phyloP scores from a whole-genome alignment of 1,139 yeast genomes.

The Suhomyces bolitotheri region DNA sequence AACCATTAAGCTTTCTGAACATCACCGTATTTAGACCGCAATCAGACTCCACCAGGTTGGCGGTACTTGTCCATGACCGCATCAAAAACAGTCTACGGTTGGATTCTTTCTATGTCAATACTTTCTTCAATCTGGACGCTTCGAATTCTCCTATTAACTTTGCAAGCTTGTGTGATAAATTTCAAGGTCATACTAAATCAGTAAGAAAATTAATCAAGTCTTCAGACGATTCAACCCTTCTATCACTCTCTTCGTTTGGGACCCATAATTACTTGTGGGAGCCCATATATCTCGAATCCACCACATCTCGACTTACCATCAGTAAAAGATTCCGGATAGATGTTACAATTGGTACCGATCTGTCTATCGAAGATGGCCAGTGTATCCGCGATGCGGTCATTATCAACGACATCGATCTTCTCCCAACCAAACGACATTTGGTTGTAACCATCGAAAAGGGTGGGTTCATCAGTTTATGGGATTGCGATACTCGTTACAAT shows the following conservation, averaged over 20 bases:
- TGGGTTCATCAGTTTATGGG: conserved; percentile 63
- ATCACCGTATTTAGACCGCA: conserved; percentile 20
- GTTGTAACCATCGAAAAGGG: conserved; percentile 57
- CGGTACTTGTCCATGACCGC: conserved; percentile 41
- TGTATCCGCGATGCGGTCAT: conserved; percentile 36
- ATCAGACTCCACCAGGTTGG: conserved; percentile 15
- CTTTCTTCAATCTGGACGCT: conserved; percentile 1
- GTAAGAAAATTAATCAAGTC: conserved; percentile 68
- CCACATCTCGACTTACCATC: conserved; percentile 26
- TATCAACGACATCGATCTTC: conserved; percentile 30
- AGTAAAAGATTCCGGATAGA: conserved; percentile 40
- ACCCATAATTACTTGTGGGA: conserved; percentile 69
- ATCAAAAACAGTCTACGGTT: conserved; percentile 38
- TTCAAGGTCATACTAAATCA: conserved; percentile 86
- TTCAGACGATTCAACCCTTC: conserved; percentile 28
- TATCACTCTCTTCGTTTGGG: conserved; percentile 45
- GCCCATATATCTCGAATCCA: conserved; percentile 35
- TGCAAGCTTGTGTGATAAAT: conserved; percentile 37
- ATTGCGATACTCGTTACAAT: conserved; percentile 45
- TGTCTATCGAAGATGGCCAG: conserved; percentile 7
- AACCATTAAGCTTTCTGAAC: conserved; percentile 30
- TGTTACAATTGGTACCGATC: conserved; percentile 11
- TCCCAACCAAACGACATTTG: conserved; percentile 28
- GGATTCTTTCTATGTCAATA: conserved; percentile 22
- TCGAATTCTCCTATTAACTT: background rate